Base-by-base conservation (phyloP, 1,284 basidiomycete genomes). In the Microbotryum violaceum region DNA sequence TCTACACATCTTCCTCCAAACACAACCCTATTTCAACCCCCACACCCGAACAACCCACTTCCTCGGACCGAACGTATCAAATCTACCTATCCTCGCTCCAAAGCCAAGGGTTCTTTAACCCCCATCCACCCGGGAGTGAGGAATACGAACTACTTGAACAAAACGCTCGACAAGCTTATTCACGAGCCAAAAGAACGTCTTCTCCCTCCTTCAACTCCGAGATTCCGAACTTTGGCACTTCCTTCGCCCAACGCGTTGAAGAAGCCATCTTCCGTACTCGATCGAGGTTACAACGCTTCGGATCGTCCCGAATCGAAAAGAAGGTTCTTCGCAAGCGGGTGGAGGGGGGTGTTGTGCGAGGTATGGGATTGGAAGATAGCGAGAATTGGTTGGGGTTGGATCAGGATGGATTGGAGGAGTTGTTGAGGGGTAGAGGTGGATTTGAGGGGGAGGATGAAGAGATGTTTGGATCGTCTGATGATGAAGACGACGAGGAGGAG, bases 1-100 rank as follows among this genome's bases (percentile, higher is more conserved):
- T 93, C 57, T 96, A 88, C 75, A 83, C 91, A 76, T 87, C 91
- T 75, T 61, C 60, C 82, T 82, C 71, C 83, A 88, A 77, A 77
- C 69, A 37, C 4, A 50, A 25, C 8, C 62, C 51, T 14, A 54
- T 55, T 14, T 18, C 54, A 20, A 49, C 14, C 18, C 37, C 62
- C 20, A 55, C 31, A 10, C 6, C 18, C 14, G n/a, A 42, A 44
- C 5, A 14, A 3, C 21, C 46, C 25, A 56, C 58, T 25, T 21
- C 47, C 4, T 51, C 48, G 0, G 51, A 57, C 14, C 37, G 57
- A 0, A 29, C n/a, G 10, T 68, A 66, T 47, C 52, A 56, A 4
- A 33, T 46, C 4, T 62, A 62, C 49, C 20, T 66, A 16, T 5
- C 37, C 37, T 42, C 37, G 9, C 37, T 42, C 16, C 37, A 16